Evolutionary conservation across 306 rosid genomes (phyloP).

Genomic region (Aeschynomene evenia): DNA sequence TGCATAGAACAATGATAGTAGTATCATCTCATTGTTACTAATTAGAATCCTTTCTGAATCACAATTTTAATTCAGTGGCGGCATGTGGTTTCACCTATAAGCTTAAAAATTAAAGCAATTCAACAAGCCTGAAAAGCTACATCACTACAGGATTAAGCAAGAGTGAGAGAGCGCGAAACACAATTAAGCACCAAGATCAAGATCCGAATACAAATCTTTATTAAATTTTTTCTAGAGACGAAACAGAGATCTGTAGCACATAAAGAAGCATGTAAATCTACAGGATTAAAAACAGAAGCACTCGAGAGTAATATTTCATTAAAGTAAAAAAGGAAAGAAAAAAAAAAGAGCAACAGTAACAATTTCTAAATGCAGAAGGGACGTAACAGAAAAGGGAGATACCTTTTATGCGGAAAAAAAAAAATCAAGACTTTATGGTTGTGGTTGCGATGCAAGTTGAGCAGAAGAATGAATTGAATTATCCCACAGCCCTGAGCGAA

Average conservation of each 20-base stretch:
- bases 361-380: conserved; percentile 27
- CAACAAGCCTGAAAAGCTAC: neutral
- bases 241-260: conserved; percentile 28
- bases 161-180: neutral
- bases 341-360: neutral
- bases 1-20: neutral
- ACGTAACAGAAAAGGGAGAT: neutral
- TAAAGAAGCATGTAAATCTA: neutral
- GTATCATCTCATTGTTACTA: neutral
- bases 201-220: conserved; percentile 11
- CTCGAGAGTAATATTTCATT: neutral
- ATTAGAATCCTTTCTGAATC: neutral
- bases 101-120: neutral
- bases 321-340: neutral
- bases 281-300: neutral
- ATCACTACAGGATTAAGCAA: neutral
- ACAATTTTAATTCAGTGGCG: neutral
- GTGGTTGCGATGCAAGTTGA: conserved; percentile 10
- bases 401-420: conserved; percentile 26
- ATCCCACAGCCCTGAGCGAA: neutral
- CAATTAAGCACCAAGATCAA: conserved; percentile 23
- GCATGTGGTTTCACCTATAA: neutral
- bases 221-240: neutral
- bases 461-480: neutral
- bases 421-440: conserved; percentile 10